Evolutionary conservation across 176 grass and related monocot species (phyloP).

Genomic region (Raddia guianensis): DNA sequence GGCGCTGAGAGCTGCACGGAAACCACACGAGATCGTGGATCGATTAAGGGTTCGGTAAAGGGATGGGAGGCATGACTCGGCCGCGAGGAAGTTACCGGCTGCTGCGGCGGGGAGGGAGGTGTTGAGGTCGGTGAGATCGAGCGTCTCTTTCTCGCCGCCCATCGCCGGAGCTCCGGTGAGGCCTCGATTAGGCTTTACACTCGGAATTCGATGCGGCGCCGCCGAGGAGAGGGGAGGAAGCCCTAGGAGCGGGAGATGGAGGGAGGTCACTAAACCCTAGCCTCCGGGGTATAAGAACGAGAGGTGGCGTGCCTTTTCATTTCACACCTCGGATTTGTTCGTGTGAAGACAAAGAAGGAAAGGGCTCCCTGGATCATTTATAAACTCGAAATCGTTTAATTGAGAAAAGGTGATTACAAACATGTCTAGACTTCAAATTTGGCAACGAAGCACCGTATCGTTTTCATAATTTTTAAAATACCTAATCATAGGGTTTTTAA

Average conservation of each 20-base stretch:
- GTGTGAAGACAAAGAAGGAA: background rate
- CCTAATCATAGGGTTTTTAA: no score
- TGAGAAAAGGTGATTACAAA: background rate
- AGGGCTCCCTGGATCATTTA: background rate
- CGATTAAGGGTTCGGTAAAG: background rate
- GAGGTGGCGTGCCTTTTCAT: constrained; percentile 1
- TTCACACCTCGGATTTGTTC: constrained; percentile 5
- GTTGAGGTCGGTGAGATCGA: constrained; percentile 69
- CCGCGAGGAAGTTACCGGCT: constrained; percentile 30
- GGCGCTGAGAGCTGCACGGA: constrained; percentile 54
- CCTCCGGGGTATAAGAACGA: constrained; percentile 52
- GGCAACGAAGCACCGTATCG: background rate
- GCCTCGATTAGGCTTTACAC: constrained; percentile 1
- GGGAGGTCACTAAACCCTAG: constrained; percentile 49
- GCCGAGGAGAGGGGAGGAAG: constrained; percentile 29
- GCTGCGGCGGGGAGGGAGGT: constrained; percentile 49
- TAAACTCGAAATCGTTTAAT: rapidly evolving
- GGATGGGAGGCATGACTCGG: background rate
- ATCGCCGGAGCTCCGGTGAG: constrained; percentile 41
- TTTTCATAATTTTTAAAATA: no score
- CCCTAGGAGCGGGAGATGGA: constrained; percentile 19
- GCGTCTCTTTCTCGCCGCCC: constrained; percentile 58
- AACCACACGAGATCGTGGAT: constrained; percentile 20
- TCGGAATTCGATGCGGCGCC: constrained; percentile 32
- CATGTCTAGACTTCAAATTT: background rate